Conservation (phyloP, 306 rosid genomes). For the Casuarina cunninghamiana region DNA sequence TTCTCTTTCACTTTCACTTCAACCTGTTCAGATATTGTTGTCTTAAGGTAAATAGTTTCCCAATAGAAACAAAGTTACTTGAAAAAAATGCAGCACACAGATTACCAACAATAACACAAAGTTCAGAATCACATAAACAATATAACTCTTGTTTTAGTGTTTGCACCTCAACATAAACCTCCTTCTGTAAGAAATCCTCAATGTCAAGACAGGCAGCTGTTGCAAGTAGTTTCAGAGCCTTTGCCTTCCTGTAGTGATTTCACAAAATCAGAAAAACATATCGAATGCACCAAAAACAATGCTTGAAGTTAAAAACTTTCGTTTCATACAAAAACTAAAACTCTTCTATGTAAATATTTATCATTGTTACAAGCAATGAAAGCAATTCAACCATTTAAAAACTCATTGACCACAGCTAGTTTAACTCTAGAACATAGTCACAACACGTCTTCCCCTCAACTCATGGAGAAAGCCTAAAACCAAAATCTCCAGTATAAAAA, state of each 20-base stretch:
- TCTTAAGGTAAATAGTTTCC: conserved; percentile 24
- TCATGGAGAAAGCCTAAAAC: background rate
- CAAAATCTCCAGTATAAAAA: background rate
- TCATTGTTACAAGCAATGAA: background rate
- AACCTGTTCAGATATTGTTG: conserved; percentile 55
- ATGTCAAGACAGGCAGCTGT: conserved; percentile 91
- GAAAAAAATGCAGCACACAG: background rate
- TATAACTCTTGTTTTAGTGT: background rate
- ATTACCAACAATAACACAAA: conserved; percentile 16
- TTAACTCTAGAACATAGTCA: no score
- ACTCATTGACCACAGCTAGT: background rate
- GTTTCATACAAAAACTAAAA: background rate
- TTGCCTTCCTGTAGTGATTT: conserved; percentile 71
- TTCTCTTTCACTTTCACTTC: conserved; percentile 90
- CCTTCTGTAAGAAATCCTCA: conserved; percentile 87
- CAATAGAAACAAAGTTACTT: background rate
- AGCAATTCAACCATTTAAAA: background rate
- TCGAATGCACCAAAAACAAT: background rate
- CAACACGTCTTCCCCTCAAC: background rate
- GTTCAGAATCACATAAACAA: no score
- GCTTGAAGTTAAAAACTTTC: no score
- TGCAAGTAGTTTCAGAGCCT: conserved; percentile 90
- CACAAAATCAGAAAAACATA: conserved; percentile 23
- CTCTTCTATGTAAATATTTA: background rate
- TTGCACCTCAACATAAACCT: conserved; percentile 85